A percentile compares a stretch with the other conserved stretches of the same genome.
Evolutionary conservation across 352 stramenopile genomes (phyloP).

Genomic region (Bremia lactucae): DNA sequence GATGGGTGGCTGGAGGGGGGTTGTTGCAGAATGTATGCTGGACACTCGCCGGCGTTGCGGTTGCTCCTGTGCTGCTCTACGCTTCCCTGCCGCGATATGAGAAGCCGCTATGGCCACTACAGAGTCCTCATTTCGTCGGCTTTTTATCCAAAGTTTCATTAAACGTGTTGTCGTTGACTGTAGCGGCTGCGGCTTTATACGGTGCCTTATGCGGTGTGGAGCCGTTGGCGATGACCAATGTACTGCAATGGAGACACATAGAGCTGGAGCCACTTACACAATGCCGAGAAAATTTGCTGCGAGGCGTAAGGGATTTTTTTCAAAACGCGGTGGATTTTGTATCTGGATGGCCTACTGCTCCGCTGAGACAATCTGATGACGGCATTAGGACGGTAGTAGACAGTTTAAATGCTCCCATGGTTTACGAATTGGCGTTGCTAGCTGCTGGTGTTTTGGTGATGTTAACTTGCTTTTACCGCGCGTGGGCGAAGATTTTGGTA

Average conservation of each 20-base stretch:
- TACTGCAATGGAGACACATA: constrained; percentile 15
- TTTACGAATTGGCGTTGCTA: constrained; percentile 11
- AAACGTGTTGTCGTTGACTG: constrained; percentile 26
- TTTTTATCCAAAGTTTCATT: constrained; percentile 26
- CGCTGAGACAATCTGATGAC: constrained; percentile 18
- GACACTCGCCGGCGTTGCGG: constrained; percentile 30
- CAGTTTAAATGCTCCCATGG: constrained; percentile 18
- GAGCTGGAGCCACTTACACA: constrained; percentile 14
- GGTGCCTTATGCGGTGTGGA: constrained; percentile 15
- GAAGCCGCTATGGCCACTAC: constrained; percentile 26
- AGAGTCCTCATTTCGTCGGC: constrained; percentile 17
- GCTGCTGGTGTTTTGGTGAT: constrained; percentile 9
- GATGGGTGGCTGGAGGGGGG: constrained; percentile 23
- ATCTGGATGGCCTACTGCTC: constrained; percentile 1
- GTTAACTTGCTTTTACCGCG: constrained; percentile 43
- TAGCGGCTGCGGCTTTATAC: constrained; percentile 13
- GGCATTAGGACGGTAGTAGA: constrained; percentile 21
- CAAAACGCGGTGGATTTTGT: constrained; percentile 6
- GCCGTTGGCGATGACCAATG: constrained; percentile 2
- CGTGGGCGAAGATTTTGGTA: constrained; percentile 50
- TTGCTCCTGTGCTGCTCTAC: constrained; percentile 46
- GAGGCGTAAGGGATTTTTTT: constrained; percentile 6
- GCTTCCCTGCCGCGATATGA: constrained; percentile 10
- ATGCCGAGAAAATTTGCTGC: constrained; percentile 15
- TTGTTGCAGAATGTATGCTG: constrained; percentile 43